Evolutionary conservation across 1,139 yeast genomes (phyloP).

Genomic region (Candida pseudocylindracea): DNA sequence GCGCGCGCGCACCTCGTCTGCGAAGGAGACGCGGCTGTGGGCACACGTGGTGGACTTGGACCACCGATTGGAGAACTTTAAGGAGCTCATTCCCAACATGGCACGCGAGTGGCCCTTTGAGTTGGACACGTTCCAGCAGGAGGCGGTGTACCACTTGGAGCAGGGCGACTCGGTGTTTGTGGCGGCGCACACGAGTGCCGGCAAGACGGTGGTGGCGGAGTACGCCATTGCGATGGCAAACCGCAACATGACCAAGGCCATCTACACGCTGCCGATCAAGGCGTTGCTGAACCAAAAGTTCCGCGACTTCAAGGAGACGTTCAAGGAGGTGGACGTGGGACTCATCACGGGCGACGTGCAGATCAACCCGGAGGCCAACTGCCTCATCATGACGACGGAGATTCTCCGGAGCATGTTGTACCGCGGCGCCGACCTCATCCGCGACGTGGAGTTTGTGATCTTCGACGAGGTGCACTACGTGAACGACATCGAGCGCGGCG

Average conservation of each 20-base stretch:
- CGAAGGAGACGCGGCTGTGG: conserved; percentile 37
- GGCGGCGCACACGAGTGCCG: conserved; percentile 95
- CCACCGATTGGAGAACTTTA: conserved; percentile 64
- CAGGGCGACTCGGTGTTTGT: conserved; percentile 96
- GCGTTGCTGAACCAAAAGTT: conserved; percentile 88
- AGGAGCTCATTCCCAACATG: conserved; percentile 76
- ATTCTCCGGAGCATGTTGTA: conserved; percentile 87
- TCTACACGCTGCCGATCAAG: conserved; percentile 84
- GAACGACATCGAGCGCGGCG: conserved; percentile 93
- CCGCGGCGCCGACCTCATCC: conserved; percentile 84
- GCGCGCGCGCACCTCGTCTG: conserved; percentile 1
- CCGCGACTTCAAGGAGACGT: conserved; percentile 71
- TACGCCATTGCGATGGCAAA: conserved; percentile 88
- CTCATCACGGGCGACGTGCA: conserved; percentile 96
- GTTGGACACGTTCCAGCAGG: conserved; percentile 87
- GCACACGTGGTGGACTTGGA: conserved; percentile 87
- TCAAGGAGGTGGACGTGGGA: conserved; percentile 68
- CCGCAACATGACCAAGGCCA: conserved; percentile 77
- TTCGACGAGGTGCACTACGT: conserved; percentile 97
- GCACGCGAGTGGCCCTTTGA: conserved; percentile 90
- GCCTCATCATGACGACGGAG: conserved; percentile 95
- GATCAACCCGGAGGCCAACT: conserved; percentile 90
- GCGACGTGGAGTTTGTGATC: conserved; percentile 94
- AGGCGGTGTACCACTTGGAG: conserved; percentile 88
- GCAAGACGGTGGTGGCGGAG: conserved; percentile 84